Base-by-base conservation (phyloP, 257 asterid species). In the Nicotiana paniculata region DNA sequence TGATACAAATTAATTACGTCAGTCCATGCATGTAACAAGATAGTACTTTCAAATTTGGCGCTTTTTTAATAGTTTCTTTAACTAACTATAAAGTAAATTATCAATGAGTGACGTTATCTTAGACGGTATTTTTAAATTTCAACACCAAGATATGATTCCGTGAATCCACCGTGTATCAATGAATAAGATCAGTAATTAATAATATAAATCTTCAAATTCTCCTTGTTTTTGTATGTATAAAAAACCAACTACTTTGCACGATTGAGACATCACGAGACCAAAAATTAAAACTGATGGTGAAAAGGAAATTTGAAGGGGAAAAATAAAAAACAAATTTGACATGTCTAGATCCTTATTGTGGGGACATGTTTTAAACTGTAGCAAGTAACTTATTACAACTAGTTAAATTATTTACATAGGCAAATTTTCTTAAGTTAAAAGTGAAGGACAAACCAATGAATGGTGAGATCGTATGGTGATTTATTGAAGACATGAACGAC, bases 361-460 rank as follows among this genome's bases (percentile, higher is more conserved):
- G 63, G 0, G 3, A 58, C 7, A 17, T 58, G 63, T 58, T 58
- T 18, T 58, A 18, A 39, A 18, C n/a, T 54, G 46, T 39, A 1
- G 16, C 55, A 51, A 10, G 55, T 48, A 48, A 51, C 63, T 32
- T 18, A 3, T 18, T 62, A 11, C 16, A 15, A 66, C 15, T 66
- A 32, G 3, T 66, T 7, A 66, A 28, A 13, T 24, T 16, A 3
- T 51, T 51, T 51, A 10, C 48, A 66, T 5, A 1, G 9, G 0
- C 46, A 39, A 39, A 39, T 39, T 39, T 21, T 39, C 9, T 2
- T 11, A 3, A 70, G 21, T 70, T 39, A 26, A 65, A 26, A 4
- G 55, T n/a, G 11, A 79, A 24, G 15, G 21, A n/a, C 81, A 8
- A 87, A 93, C 98, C 94, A 93, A n/a, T 93, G 98, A 84, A 93